Percentiles rank a stretch among this genome's conserved stretches.
Evolutionary conservation across 2,329 filamentous ascomycete species (phyloP).

Genomic region (Fusarium sp.): DNA sequence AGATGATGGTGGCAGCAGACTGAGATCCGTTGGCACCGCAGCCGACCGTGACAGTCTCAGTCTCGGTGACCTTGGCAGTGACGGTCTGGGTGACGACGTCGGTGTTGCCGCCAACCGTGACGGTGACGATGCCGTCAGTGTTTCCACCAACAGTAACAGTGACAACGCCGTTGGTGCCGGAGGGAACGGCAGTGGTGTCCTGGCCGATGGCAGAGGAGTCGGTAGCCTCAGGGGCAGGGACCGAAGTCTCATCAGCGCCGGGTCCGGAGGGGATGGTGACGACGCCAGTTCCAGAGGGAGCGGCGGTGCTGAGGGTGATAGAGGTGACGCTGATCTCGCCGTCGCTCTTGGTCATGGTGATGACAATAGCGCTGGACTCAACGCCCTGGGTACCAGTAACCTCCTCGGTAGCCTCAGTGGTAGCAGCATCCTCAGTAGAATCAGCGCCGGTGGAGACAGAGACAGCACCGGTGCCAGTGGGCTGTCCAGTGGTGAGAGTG

Average conservation of each 20-base stretch:
- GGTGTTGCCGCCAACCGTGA: conserved; percentile 21
- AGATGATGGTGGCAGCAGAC: conserved; percentile 30
- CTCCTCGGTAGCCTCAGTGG: conserved; percentile 8
- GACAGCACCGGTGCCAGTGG: conserved; percentile 13
- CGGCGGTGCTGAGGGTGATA: conserved; percentile 25
- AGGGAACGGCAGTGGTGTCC: conserved; percentile 8
- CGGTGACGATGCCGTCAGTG: conserved; percentile 19
- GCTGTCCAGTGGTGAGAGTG: conserved; percentile 6
- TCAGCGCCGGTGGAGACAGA: not conserved
- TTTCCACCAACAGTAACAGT: conserved; percentile 24
- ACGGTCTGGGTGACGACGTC: conserved; percentile 32
- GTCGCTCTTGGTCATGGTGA: conserved; percentile 34
- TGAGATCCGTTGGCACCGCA: conserved; percentile 7
- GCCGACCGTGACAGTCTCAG: conserved; percentile 18
- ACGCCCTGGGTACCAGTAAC: conserved; percentile 22
- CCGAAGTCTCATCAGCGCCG: not conserved
- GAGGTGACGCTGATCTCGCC: conserved; percentile 27
- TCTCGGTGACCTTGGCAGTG: conserved; percentile 30
- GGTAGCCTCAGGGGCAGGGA: conserved; percentile 24
- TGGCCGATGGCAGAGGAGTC: conserved; percentile 18
- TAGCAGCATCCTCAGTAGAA: not conserved
- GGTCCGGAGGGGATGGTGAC: conserved; percentile 8
- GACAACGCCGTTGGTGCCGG: conserved; percentile 23
- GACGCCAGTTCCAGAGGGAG: conserved; percentile 26
- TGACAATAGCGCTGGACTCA: conserved; percentile 18